These are phyloP conservation scores for Pseudogymnoascus sp. DNA, from an alignment of 2,329 filamentous ascomycete genomes.

Conservation along the genomic window DNA sequence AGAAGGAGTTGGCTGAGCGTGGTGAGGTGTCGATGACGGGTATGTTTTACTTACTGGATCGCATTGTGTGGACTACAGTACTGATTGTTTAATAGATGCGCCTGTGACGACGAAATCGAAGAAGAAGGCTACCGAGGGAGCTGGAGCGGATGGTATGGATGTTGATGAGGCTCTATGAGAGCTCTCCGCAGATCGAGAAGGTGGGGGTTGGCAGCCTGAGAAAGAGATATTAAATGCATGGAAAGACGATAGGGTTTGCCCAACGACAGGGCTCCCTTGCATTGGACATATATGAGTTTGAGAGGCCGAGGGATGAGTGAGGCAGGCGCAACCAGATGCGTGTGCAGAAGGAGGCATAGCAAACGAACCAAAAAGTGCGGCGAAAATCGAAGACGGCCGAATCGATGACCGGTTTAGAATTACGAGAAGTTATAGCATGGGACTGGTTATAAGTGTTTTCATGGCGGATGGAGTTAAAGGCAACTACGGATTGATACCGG, in stretches of 20 bases:
- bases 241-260: neutral
- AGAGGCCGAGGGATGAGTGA: neutral
- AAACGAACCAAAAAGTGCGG: neutral
- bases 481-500: neutral
- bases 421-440: neutral
- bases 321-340: neutral
- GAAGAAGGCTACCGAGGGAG: neutral
- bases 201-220: neutral
- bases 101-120: slow-evolving; percentile 6
- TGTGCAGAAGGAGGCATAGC: neutral
- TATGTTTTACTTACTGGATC: slow-evolving; percentile 11
- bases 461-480: neutral
- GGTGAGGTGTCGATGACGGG: slow-evolving; percentile 28
- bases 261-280: neutral
- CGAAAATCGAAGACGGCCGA: neutral
- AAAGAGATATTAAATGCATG: neutral
- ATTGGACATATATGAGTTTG: neutral
- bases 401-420: neutral
- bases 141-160: neutral
- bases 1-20: slow-evolving; percentile 25
- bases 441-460: neutral
- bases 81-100: neutral
- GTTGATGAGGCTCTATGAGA: neutral
- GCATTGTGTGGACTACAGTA: neutral
- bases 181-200: neutral